Base-by-base conservation (phyloP, 2,329 filamentous ascomycete species). In the Aspergillus pseudoglaucus region DNA sequence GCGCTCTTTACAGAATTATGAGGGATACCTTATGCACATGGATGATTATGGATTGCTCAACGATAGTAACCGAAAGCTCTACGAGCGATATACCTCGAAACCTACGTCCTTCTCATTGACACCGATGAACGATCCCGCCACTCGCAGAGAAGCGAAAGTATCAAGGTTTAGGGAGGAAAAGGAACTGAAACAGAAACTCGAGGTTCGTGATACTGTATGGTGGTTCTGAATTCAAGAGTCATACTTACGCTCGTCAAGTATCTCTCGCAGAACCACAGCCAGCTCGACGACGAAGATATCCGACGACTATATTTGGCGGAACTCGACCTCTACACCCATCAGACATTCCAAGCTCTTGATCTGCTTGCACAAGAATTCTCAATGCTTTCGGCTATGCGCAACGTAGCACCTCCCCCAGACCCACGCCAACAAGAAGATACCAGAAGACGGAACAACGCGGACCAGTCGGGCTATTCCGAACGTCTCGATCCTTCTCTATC, bases 301-400 rank as follows among this genome's bases (percentile, higher is more conserved):
- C 83, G 93, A 43, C 79, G 87, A 52, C 75, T 95, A 25, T 83
- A 95, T 61, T 74, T 95, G 23, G 83, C 90, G 1, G 83, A 88
- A 56, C 73, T 95, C 39, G 75, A 80, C 15, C 83, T 90, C 53
- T 82, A 79, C 59, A 80, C 84, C 3, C 88, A 96, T 67, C 82
- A 87, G 63, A 78, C 90, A 4, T 94, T 97, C 60, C 87, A 93
- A 63, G 80, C 84, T 0, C 79, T 98, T n/a, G 93, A 97, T 67
- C 82, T 87, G 15, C 77, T 96, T 49, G 87, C 86, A 37, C 85
- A 88, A 57, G 93, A 98, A 70, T 68, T 89, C 48, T 83, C 90
- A 49, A 86, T 98, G 55, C 76, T 98, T 14, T 83, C 85, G 1
- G 78, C 84, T 58, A 88, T 88, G 33, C 88, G 47, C 66, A 78